Base-by-base conservation (phyloP, 768 basidiomycete genomes). In the Lanmaoa pseudosensibilis region DNA sequence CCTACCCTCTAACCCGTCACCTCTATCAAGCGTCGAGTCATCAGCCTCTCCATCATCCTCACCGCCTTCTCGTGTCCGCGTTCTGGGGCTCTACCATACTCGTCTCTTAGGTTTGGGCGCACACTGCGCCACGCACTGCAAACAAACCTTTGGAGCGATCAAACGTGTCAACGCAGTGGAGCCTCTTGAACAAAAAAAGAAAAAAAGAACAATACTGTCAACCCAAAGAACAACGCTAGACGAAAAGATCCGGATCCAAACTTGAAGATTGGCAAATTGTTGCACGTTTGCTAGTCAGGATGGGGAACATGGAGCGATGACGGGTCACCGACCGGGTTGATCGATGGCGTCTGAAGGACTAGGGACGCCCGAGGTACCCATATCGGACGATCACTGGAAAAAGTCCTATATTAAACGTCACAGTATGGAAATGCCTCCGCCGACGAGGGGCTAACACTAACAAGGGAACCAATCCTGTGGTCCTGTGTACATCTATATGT, bases 301-400 rank as follows among this genome's bases (percentile, higher is more conserved):
- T 11, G 13, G 18, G 18, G 9, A 27, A 19, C 12, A 13, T 33
- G 18, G 4, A 8, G 36, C 25, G 37, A 25, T 41, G 27, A 55
- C 53, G 51, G 51, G n/a, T 18, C 23, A 54, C 53, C 23, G n/a
- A 54, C 19, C 25, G 23, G 25, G 40, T n/a, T 27, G 23, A 56
- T 34, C 37, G 44, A 34, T 56, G 37, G 38, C 37, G 27, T 39
- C 46, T 16, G 32, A 18, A 30, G 18, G 12, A 46, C 18, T 5
- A 46, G 27, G 9, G n/a, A 37, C 32, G 7, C 11, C 40, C 4
- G 25, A 48, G 33, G 11, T 12, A n/a, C 5, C 52, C 53, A 63
- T 63, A 62, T 62, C 61, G 56, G 61, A 46, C 15, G 39, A 62
- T 62, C 61, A 47, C 40, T 58, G 21, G n/a, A n/a, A 30, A 48